Conservation (phyloP, 2,329 filamentous ascomycete species). For the Colletotrichum sp. region DNA sequence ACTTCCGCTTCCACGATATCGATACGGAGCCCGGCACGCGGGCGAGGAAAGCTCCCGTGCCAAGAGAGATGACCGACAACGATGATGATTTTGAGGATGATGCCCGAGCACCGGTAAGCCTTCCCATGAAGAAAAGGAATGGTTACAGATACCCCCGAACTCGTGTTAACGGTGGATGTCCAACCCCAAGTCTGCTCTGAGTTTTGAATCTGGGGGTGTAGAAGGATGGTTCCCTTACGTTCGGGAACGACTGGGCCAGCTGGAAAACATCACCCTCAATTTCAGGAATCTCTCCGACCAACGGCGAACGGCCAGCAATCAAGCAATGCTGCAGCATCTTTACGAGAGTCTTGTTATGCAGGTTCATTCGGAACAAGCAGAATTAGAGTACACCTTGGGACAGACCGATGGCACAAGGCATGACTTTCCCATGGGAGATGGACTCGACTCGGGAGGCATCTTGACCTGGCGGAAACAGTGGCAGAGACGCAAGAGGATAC, state of each 20-base stretch:
- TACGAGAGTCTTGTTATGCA: not conserved
- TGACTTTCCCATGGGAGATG: not conserved
- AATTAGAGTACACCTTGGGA: not conserved
- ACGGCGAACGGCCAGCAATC: not conserved
- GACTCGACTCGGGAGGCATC: not conserved
- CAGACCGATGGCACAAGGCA: not conserved
- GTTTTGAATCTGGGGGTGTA: not conserved
- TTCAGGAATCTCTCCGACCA: not conserved
- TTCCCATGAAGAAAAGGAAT: not conserved
- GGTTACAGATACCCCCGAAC: not conserved
- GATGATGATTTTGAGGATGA: not conserved
- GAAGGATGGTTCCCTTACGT: not conserved
- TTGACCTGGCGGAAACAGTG: not conserved
- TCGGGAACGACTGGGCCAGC: not conserved
- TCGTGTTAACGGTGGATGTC: not conserved
- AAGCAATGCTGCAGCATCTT: not conserved
- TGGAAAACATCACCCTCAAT: not conserved
- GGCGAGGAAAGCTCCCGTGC: not conserved
- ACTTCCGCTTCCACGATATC: not conserved
- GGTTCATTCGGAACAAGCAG: not conserved
- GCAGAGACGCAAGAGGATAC: not conserved
- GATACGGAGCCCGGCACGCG: not conserved
- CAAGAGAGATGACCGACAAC: not conserved
- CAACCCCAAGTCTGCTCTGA: not conserved
- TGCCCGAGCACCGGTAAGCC: not conserved